Base-by-base conservation (phyloP, 116 monocot genomes). In the Iris pallida region DNA sequence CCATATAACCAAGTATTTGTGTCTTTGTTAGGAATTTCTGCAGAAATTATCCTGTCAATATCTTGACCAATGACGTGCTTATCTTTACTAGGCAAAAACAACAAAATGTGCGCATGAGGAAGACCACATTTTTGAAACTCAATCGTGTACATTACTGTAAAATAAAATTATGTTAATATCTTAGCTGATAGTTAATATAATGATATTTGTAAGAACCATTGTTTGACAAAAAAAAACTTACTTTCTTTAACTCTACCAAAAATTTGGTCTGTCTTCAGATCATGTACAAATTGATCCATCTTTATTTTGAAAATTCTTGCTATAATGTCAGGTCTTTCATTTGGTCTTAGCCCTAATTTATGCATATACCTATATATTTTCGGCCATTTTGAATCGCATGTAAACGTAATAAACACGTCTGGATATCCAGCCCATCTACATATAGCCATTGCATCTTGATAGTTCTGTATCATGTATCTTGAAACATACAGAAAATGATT, bases 401-500 rank as follows among this genome's bases (percentile, higher is more conserved):
- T 80, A n/a, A 80, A 70, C 13, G 55, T 81, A 14, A 76, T 14
- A 11, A 81, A 81, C 6, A 76, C 16, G 52, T 81, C 63, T 7
- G 20, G 65, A 7, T 59, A 52, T 7, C 76, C 60, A 57, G 57
- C 61, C 53, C 45, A 68, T 14, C 41, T 8, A 46, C 69, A 76
- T 6, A 77, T 56, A 6, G 69, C 51, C 57, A 82, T 82, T 4
- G 69, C 73, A 60, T 82, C 73, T 6, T 77, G 77, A 18, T 77
- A 78, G 42, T 77, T 73, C 45, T 82, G 53, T n/a, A 67, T 44
- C 63, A 81, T 76, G 68, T 76, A 81, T 45, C 72, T 42, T n/a
- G n/a, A n/a, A n/a, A n/a, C n/a, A n/a, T n/a, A n/a, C n/a, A n/a
- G n/a, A n/a, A n/a, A n/a, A n/a, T n/a, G n/a, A n/a, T n/a, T n/a